Evolutionary conservation across 768 basidiomycete species (phyloP).

Genomic region (Suillus occidentalis): DNA sequence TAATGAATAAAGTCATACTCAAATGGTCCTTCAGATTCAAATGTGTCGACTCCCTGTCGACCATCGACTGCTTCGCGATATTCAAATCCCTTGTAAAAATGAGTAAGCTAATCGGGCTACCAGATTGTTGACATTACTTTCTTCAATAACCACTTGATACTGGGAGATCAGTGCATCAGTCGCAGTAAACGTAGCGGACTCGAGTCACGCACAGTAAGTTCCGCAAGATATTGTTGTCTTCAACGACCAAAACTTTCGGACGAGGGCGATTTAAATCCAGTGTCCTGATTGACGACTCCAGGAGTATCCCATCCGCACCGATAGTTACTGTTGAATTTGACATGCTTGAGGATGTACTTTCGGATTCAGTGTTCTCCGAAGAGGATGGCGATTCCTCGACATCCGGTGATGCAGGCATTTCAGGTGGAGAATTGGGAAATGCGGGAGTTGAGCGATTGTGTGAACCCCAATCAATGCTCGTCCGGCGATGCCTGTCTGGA

Average conservation of each 20-base stretch:
- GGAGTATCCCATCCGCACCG: slow-evolving; percentile 62
- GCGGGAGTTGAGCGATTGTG: slow-evolving; percentile 11
- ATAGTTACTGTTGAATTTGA: slow-evolving; percentile 49
- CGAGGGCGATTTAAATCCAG: slow-evolving; percentile 42
- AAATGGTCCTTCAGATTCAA: slow-evolving; percentile 72
- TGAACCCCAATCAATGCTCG: slow-evolving; percentile 35
- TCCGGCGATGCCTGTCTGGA: slow-evolving; percentile 28
- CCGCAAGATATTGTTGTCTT: slow-evolving; percentile 87
- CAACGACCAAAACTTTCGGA: slow-evolving; percentile 78
- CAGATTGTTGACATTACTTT: slow-evolving; percentile 35
- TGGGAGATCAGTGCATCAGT: slow-evolving; percentile 22
- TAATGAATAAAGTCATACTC: slow-evolving; percentile 56
- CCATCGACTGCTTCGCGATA: slow-evolving; percentile 83
- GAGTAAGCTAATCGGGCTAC: slow-evolving; percentile 3
- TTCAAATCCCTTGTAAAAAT: slow-evolving; percentile 57
- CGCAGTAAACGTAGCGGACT: slow-evolving; percentile 2
- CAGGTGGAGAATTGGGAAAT: slow-evolving; percentile 12
- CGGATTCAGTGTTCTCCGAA: slow-evolving; percentile 15
- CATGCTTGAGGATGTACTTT: slow-evolving; percentile 13
- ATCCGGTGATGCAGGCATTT: slow-evolving; percentile 20
- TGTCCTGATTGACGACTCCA: slow-evolving; percentile 64
- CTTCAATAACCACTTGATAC: slow-evolving; percentile 65
- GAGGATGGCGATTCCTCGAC: slow-evolving; percentile 30
- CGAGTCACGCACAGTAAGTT: slow-evolving; percentile 67
- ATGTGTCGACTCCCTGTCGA: slow-evolving; percentile 77